These are phyloP conservation scores for Leavenworthia alabamica DNA, from an alignment of 345 rosid genomes.

Conservation along the genomic window DNA sequence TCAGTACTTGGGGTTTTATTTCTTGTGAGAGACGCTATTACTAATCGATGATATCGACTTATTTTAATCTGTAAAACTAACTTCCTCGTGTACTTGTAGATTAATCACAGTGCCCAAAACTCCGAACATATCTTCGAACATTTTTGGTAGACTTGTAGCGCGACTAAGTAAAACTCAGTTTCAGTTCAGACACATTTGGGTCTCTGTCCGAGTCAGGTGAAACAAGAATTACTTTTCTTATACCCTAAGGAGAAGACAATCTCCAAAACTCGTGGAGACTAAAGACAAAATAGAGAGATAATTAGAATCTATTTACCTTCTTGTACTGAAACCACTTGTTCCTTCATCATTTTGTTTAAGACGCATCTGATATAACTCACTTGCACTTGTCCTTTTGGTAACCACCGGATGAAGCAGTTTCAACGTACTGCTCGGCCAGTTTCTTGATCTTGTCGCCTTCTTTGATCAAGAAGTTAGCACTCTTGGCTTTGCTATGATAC, in stretches of 20 bases:
- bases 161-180: not conserved
- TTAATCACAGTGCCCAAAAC: too few species aligned
- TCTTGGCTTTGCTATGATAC: slow-evolving; percentile 75
- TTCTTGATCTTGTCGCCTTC: slow-evolving; percentile 98
- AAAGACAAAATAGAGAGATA: slow-evolving; percentile 14
- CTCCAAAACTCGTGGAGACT: slow-evolving; percentile 18
- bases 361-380: not conserved
- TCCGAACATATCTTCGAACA: too few species aligned
- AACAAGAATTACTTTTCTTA: too few species aligned
- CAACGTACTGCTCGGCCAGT: slow-evolving; percentile 87
- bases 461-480: slow-evolving; percentile 80
- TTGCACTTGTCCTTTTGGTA: slow-evolving; percentile 48
- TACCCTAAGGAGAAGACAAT: slow-evolving; percentile 6
- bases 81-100: too few species aligned
- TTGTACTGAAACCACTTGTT: slow-evolving; percentile 7
- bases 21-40: too few species aligned
- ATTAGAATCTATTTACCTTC: slow-evolving; percentile 14
- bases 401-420: slow-evolving; percentile 42
- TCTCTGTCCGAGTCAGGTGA: not conserved
- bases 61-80: too few species aligned
- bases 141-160: not conserved
- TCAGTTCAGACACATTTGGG: not conserved
- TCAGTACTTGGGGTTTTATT: too few species aligned
- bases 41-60: too few species aligned
- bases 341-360: slow-evolving; percentile 20